Conservation (phyloP, 2,329 filamentous ascomycete species). For the Colletotrichum tofieldiae region DNA sequence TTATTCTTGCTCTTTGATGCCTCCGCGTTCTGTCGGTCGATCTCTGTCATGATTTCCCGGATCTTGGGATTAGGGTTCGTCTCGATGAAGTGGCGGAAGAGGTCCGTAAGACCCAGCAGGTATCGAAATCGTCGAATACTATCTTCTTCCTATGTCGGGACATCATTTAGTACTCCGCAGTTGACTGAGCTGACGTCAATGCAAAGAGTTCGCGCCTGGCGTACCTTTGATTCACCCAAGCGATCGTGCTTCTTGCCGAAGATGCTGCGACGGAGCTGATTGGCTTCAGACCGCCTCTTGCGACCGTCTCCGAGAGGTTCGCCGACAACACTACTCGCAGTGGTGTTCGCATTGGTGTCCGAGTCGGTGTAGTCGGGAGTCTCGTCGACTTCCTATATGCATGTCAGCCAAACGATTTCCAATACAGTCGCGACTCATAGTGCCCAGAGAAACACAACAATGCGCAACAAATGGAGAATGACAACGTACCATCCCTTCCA, state of each 20-base stretch:
- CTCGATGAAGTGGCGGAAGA: conserved; percentile 99
- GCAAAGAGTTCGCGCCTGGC: conserved; percentile 20
- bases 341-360: conserved; percentile 78
- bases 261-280: conserved; percentile 91
- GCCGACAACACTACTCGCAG: conserved; percentile 88
- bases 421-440: not conserved
- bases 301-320: conserved; percentile 83
- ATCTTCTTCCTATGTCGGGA: conserved; percentile 83
- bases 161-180: not conserved
- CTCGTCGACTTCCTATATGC: conserved; percentile 71
- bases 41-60: conserved; percentile 92
- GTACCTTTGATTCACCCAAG: conserved; percentile 92
- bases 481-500: conserved; percentile 66
- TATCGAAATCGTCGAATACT: conserved; percentile 96
- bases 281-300: conserved; percentile 88
- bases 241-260: conserved; percentile 96
- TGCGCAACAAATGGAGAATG: not conserved
- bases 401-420: conserved; percentile 24
- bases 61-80: conserved; percentile 96
- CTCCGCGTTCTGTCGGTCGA: conserved; percentile 92
- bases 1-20: conserved; percentile 80
- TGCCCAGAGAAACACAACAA: conserved; percentile 2
- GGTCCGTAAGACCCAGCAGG: conserved; percentile 91
- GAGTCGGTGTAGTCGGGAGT: conserved; percentile 78
- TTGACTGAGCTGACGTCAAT: not conserved